These are phyloP conservation scores for Solanum chaucha DNA, from an alignment of 257 asterid species.

Conservation along the genomic window DNA sequence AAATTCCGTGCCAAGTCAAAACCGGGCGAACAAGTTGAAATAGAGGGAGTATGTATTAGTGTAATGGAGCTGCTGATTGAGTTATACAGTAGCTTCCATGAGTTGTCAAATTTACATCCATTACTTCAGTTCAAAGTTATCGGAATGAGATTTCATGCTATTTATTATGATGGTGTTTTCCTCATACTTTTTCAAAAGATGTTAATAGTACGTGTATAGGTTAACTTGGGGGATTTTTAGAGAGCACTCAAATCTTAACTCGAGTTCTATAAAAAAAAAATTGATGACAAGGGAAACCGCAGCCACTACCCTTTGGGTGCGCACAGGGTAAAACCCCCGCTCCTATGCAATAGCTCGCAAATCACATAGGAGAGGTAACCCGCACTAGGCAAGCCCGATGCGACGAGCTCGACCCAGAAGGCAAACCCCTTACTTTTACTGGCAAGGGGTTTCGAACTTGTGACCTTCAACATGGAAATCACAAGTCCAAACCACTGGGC, in stretches of 20 bases:
- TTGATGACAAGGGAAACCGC: too few relatives aligned
- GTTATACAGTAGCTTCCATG: background rate
- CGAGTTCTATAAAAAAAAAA: background rate
- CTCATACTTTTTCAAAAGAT: background rate
- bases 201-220: background rate
- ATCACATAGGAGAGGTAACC: too few relatives aligned
- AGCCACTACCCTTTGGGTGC: too few relatives aligned
- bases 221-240: background rate
- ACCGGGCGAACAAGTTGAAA: background rate
- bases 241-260: background rate
- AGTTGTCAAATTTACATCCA: background rate
- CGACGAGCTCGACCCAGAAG: too few relatives aligned
- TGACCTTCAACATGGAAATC: too few relatives aligned
- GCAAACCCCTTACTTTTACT: too few relatives aligned
- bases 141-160: background rate
- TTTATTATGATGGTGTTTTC: background rate
- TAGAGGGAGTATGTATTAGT: background rate
- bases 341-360: too few relatives aligned
- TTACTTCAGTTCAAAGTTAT: background rate
- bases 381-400: too few relatives aligned
- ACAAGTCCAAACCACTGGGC: too few relatives aligned
- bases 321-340: too few relatives aligned
- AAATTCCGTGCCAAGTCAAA: background rate
- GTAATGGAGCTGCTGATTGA: background rate
- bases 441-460: too few relatives aligned